phyloP scores from a whole-genome alignment of 805 yeast genomes.

The Naumovozyma castellii region DNA sequence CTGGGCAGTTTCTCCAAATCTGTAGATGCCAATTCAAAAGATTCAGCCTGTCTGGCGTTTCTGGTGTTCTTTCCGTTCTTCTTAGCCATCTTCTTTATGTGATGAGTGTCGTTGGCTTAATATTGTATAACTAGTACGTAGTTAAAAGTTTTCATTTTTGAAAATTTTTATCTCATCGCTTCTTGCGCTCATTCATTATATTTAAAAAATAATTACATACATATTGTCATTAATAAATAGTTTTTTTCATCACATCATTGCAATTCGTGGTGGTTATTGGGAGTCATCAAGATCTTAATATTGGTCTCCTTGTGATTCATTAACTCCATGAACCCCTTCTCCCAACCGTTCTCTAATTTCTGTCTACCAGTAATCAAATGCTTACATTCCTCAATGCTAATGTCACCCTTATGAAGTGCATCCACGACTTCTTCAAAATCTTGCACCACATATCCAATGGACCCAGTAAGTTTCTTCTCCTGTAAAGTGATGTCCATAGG shows the following conservation, averaged over 20 bases:
- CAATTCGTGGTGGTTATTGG: conserved; percentile 34
- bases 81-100: conserved; percentile 11
- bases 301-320: conserved; percentile 44
- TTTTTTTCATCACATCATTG: not conserved
- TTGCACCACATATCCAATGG: conserved; percentile 48
- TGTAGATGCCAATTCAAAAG: conserved; percentile 35
- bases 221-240: not conserved
- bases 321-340: conserved; percentile 44
- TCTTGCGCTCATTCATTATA: no score
- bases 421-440: conserved; percentile 50
- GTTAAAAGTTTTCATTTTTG: not conserved
- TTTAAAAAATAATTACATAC: no score
- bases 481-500: conserved; percentile 49
- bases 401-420: conserved; percentile 40
- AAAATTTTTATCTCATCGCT: not conserved
- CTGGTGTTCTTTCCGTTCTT: conserved; percentile 42
- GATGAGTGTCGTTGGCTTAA: no score
- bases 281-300: conserved; percentile 45
- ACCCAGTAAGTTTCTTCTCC: conserved; percentile 49
- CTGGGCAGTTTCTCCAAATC: conserved; percentile 47
- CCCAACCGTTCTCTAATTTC: conserved; percentile 41
- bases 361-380: conserved; percentile 47
- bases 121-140: not conserved
- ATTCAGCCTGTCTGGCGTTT: conserved; percentile 64
- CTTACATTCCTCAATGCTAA: conserved; percentile 36